phyloP scores from a whole-genome alignment of 140 eudicot species.

The Erigeron philadelphicus region DNA sequence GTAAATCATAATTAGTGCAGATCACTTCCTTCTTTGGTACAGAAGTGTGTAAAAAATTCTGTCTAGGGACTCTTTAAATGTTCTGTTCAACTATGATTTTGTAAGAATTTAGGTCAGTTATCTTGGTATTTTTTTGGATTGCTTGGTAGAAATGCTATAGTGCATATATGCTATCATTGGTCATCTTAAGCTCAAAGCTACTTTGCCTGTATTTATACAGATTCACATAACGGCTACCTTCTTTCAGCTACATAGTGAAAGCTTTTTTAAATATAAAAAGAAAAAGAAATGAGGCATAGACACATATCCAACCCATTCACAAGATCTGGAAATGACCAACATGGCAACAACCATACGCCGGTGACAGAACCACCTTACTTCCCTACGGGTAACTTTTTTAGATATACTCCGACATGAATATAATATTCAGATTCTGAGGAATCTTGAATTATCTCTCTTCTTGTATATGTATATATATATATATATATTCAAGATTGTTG shows the following conservation, averaged over 20 bases:
- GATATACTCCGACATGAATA: constrained; percentile 3
- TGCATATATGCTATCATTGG: constrained; percentile 5
- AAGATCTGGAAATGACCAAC: constrained; percentile 33
- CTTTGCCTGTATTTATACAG: constrained; percentile 27
- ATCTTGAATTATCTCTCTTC: neutral
- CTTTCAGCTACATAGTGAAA: constrained; percentile 8
- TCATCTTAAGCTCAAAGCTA: constrained; percentile 14
- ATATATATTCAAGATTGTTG: neutral
- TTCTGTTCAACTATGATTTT: neutral
- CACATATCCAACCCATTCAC: constrained; percentile 38
- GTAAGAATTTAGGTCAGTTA: neutral
- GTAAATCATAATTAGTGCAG: neutral
- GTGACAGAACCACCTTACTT: constrained; percentile 36
- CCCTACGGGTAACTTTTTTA: constrained; percentile 34
- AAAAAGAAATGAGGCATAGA: constrained; percentile 41
- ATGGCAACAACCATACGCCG: constrained; percentile 30
- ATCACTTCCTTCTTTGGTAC: neutral
- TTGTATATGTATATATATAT: neutral
- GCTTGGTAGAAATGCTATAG: constrained; percentile 14
- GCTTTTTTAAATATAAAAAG: constrained; percentile 10
- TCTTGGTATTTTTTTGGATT: neutral
- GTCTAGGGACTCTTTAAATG: constrained; percentile 14
- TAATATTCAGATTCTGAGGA: neutral
- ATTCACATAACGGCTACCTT: constrained; percentile 17
- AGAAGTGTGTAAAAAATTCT: no score